Evolutionary conservation across 192 early-diverging fungal species (phyloP), one percentile per base, ranked within the genome.

Genomic region (Coemansia sp.): DNA sequence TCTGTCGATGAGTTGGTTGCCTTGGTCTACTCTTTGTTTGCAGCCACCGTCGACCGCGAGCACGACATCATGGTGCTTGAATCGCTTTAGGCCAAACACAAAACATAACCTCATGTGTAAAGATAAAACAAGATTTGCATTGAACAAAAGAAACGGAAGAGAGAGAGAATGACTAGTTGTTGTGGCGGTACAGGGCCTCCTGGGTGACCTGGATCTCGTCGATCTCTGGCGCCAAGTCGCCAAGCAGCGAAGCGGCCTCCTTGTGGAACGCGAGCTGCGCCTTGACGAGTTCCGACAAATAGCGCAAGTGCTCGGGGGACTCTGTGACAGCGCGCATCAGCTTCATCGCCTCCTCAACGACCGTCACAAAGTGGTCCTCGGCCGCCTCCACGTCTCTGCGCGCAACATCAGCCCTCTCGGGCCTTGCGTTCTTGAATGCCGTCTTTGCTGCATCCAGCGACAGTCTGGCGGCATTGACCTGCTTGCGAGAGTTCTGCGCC

Each of bases 191-290:
- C 33, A 96, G 75, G 5, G 94, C 89, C 62, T 99, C 96, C 69
- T 97, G 95, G 5, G 94, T 95, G 33, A 94, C 92, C 40, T 89
- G 86, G 66, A 99, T 89, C 83, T 99, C 95, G 63, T 97, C 95
- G 53, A 99, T 88, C 70, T 99, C 95, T 1, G 95, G 95, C 25
- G 89, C 89, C 48, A 93, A 66, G 67, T 93, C 89, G 8, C 80
- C 73, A 63, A 94, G 75, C 40, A 86, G 62, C 48, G 86, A 85
- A 36, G 87, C 84, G n/a, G 87, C 87, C 76, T 91, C 89, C 84
- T 96, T 91, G 83, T 89, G 91, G 85, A 89, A 97, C 10, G 79
- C 75, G 20, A 94, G 80, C 85, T 97, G 95, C 10, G 91, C 90
- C 34, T 86, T 83, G 9, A 97, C 92, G 65, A 99, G 84, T 62